Percentiles rank a stretch among this genome's conserved stretches.
Conservation (phyloP, 1,284 basidiomycete species). For the Ganoderma sinense region DNA sequence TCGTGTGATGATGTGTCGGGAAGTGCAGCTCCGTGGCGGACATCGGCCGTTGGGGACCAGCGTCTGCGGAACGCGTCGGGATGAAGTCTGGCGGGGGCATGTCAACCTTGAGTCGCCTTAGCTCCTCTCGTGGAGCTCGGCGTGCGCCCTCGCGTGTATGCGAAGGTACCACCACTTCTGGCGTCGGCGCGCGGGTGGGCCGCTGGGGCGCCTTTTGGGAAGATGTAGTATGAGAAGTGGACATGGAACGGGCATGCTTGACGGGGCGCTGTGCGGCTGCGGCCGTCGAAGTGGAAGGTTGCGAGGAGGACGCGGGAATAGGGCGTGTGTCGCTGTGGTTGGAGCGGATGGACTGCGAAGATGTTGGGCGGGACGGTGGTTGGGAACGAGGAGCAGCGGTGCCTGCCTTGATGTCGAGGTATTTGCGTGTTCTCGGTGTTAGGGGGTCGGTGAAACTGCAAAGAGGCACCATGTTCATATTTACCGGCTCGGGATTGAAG, state of each 20-base stretch:
- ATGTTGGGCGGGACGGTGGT: slow-evolving; percentile 39
- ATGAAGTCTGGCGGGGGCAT: slow-evolving; percentile 37
- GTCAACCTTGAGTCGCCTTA: slow-evolving; percentile 21
- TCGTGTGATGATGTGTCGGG: slow-evolving; percentile 15
- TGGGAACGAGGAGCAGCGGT: slow-evolving; percentile 28
- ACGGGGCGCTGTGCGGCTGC: slow-evolving; percentile 14
- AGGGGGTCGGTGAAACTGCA: slow-evolving; percentile 76
- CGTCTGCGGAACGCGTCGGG: slow-evolving; percentile 22
- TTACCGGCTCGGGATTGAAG: neutral
- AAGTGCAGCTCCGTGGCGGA: slow-evolving; percentile 24
- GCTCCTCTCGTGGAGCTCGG: slow-evolving; percentile 21
- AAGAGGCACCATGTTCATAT: slow-evolving; percentile 6
- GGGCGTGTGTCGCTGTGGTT: slow-evolving; percentile 17
- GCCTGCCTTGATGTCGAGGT: slow-evolving; percentile 67
- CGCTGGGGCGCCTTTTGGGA: slow-evolving; percentile 19
- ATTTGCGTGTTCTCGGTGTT: slow-evolving; percentile 80
- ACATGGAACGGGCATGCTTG: slow-evolving; percentile 21
- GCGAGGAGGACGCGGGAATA: slow-evolving; percentile 5
- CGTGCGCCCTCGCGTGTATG: slow-evolving; percentile 12
- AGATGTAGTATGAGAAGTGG: slow-evolving; percentile 17
- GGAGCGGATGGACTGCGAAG: slow-evolving; percentile 35
- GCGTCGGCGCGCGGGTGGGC: slow-evolving; percentile 21
- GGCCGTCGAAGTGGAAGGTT: slow-evolving; percentile 3
- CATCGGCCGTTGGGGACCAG: slow-evolving; percentile 21
- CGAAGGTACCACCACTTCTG: slow-evolving; percentile 12